Evolutionary conservation across 2,329 filamentous ascomycete species (phyloP), one percentile per base, ranked within the genome.

Genomic region (Beauveria medogensis): DNA sequence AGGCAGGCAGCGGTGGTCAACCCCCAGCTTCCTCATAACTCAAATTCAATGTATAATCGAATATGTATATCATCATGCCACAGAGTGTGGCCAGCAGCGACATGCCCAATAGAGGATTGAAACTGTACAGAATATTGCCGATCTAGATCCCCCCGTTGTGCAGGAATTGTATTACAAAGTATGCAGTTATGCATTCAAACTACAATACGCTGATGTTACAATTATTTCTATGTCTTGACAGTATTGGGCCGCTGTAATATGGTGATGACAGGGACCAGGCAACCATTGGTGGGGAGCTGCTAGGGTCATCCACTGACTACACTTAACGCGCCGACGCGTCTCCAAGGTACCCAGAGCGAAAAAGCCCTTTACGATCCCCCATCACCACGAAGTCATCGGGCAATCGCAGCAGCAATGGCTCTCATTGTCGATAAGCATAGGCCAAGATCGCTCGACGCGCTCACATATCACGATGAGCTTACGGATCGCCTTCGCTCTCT

Each of bases 381-480:
- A 66, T 62, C 62, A 54, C 60, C 60, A 62, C 54, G 37, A 52
- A 44, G 47, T 34, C 22, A 51, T 47, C 52, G 2, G n/a, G 18
- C 43, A 55, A 30, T 63, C 64, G 54, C 64, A 64, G 62, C 20
- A 63, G 64, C 59, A 73, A 88, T 88, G 84, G 84, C 85, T 54
- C 82, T 90, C 64, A 87, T 89, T 65, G 86, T 89, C 63, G 86
- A 89, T 70, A 89, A 89, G 67, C 85, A 89, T 69, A 80, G 86
- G 28, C 90, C 90, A 5, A 83, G 88, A 64, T 89, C 87, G 37
- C 82, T 94, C 1, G 89, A 93, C 63, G 77, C 82, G 61, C 82
- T 97, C 63, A 91, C 89, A 67, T 99, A 97, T 70, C 94, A 99
- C 68, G 76, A 85, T 60, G 91, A 96, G 64, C 84, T 99, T 50